phyloP scores from a whole-genome alignment of 352 stramenopile species.

The Globisporangium barbulae region DNA sequence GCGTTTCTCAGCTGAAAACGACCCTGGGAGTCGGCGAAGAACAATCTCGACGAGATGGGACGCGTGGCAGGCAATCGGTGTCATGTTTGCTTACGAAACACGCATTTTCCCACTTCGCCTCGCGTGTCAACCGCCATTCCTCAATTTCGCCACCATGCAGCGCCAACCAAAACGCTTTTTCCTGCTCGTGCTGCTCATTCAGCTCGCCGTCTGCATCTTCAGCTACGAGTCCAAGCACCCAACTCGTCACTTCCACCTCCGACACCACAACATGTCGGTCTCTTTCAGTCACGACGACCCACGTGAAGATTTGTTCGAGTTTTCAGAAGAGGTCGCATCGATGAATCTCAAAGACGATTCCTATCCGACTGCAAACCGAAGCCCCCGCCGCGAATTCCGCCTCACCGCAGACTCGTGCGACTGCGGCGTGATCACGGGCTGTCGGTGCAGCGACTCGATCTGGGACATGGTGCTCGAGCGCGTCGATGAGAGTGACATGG shows the following conservation, averaged over 20 bases:
- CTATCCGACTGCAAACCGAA: neutral
- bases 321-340: neutral
- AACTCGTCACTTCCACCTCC: neutral
- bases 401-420: conserved; percentile 19
- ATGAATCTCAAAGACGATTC: neutral
- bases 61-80: neutral
- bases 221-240: neutral
- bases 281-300: neutral
- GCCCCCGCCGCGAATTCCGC: neutral
- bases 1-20: neutral
- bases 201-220: neutral
- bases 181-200: neutral
- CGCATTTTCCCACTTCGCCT: neutral
- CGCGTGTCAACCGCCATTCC: neutral
- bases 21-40: neutral
- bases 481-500: conserved; percentile 10
- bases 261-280: neutral
- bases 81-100: neutral
- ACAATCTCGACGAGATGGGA: neutral
- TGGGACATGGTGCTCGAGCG: conserved; percentile 19
- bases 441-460: conserved; percentile 30
- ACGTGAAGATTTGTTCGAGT: neutral
- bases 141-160: neutral
- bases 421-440: conserved; percentile 25
- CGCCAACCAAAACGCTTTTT: neutral